A percentile compares a stretch with the other conserved stretches of the same genome.
phyloP scores from a whole-genome alignment of 257 asterid genomes.

The Linderniella brevidens region DNA sequence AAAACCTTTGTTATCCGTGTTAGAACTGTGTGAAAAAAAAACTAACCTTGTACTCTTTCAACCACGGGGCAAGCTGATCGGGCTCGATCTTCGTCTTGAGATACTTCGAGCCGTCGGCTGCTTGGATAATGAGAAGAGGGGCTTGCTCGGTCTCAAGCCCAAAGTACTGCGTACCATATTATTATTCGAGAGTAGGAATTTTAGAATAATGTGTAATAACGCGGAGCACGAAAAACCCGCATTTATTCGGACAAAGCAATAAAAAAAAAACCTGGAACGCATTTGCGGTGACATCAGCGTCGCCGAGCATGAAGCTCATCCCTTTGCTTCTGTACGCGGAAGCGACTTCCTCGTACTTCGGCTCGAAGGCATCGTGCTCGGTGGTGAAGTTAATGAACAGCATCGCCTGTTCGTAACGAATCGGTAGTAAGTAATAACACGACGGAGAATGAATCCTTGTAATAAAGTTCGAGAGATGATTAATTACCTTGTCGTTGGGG shows the following conservation, averaged over 20 bases:
- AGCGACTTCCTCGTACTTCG: slow-evolving; percentile 52
- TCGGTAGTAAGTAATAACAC: too few relatives aligned
- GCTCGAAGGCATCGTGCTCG: slow-evolving; percentile 36
- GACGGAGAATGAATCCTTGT: slow-evolving; percentile 2
- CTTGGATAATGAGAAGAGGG: slow-evolving; percentile 46
- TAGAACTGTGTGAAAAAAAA: too few relatives aligned
- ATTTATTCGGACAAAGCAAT: not conserved
- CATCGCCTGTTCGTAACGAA: slow-evolving; percentile 37
- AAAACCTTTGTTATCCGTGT: too few relatives aligned
- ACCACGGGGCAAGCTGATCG: slow-evolving; percentile 41
- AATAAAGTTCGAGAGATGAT: not conserved
- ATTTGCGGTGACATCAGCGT: slow-evolving; percentile 31
- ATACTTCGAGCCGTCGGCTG: slow-evolving; percentile 31
- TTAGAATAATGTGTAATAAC: not conserved
- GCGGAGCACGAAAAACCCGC: not conserved
- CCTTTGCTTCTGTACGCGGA: slow-evolving; percentile 45
- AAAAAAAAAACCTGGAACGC: slow-evolving; percentile 41
- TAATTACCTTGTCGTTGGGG: slow-evolving; percentile 36
- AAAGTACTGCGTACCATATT: slow-evolving; percentile 65
- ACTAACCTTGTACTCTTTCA: slow-evolving; percentile 59
- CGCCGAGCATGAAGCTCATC: slow-evolving; percentile 58
- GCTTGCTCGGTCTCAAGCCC: slow-evolving; percentile 45
- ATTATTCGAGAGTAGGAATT: slow-evolving; percentile 10
- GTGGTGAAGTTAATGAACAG: slow-evolving; percentile 51
- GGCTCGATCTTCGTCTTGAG: slow-evolving; percentile 38